A percentile compares a stretch with the other conserved stretches of the same genome.
These are phyloP conservation scores for Chalciporus chontae DNA, from an alignment of 768 basidiomycete species.

Conservation along the genomic window DNA sequence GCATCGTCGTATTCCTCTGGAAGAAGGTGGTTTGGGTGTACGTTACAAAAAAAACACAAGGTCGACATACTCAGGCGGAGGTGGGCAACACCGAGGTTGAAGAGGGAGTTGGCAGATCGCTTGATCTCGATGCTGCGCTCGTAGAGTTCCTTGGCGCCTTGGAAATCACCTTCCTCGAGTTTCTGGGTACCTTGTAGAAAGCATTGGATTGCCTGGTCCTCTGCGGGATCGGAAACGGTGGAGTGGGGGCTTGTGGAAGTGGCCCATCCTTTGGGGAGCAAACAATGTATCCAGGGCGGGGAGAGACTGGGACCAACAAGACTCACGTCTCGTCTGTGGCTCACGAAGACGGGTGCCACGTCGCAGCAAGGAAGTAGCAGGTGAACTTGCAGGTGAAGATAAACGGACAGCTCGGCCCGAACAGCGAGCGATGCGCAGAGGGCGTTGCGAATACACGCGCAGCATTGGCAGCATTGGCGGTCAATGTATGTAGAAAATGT, in stretches of 20 bases:
- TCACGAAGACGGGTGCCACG: conserved; percentile 3
- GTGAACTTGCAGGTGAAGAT: conserved; percentile 17
- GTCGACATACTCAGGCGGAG: conserved; percentile 75
- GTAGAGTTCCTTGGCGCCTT: conserved; percentile 74
- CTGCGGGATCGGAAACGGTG: conserved; percentile 78
- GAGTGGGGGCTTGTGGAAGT: conserved; percentile 79
- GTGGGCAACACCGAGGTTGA: conserved; percentile 86
- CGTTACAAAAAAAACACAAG: conserved; percentile 14
- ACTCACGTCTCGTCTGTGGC: conserved; percentile 27
- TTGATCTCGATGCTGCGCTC: conserved; percentile 77
- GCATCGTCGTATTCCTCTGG: conserved; percentile 86
- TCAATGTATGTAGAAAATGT: conserved; percentile 15
- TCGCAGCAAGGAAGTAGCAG: conserved; percentile 8
- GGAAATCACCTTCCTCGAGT: conserved; percentile 82
- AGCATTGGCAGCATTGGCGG: conserved; percentile 29
- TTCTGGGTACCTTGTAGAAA: conserved; percentile 82
- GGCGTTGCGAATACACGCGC: conserved; percentile 23
- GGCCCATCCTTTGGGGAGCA: conserved; percentile 55
- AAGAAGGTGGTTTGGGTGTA: conserved; percentile 13
- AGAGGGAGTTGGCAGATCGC: conserved; percentile 74
- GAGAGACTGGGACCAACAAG: conserved; percentile 10
- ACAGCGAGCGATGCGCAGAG: conserved; percentile 17
- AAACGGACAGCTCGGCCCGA: conserved; percentile 21
- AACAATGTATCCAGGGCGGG: conserved; percentile 1
- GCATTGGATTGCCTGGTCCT: conserved; percentile 71